A percentile compares a stretch with the other conserved stretches of the same genome.
phyloP scores from a whole-genome alignment of 202 grass and related monocot genomes.

The Dendrocalamus latiflorus region DNA sequence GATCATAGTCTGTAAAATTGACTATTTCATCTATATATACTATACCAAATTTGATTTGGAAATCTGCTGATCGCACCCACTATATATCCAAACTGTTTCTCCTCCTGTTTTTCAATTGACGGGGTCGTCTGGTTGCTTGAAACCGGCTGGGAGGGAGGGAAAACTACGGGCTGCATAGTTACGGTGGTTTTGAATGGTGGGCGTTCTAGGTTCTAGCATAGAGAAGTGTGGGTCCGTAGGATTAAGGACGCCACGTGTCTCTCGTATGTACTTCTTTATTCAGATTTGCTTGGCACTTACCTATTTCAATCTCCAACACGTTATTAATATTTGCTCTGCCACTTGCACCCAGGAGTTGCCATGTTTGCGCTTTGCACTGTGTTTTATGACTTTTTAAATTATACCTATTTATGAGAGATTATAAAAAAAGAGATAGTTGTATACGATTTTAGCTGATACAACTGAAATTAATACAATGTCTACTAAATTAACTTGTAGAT shows the following conservation, averaged over 20 bases:
- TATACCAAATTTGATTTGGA: background rate
- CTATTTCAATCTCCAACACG: background rate
- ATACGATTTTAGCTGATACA: too few species aligned
- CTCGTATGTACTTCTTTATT: background rate
- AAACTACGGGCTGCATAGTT: slow-evolving; percentile 8
- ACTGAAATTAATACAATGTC: too few species aligned
- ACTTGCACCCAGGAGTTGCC: background rate
- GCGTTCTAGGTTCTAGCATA: background rate
- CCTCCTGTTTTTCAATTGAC: background rate
- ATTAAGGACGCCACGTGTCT: background rate
- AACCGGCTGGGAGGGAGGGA: background rate
- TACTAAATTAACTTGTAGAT: too few species aligned
- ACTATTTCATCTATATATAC: background rate
- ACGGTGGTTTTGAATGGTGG: slow-evolving; percentile 1
- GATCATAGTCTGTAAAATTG: background rate
- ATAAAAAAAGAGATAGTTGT: too few species aligned
- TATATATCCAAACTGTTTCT: background rate
- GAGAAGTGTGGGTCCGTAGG: background rate
- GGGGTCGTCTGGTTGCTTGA: background rate
- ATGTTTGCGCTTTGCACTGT: background rate
- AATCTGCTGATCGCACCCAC: background rate
- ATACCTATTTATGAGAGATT: too few species aligned
- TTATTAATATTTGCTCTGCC: background rate
- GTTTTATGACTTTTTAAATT: too few species aligned
- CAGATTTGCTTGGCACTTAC: background rate